Evolutionary conservation across 2,329 filamentous ascomycete species (phyloP), one percentile per base, ranked within the genome.

Genomic region (Pseudogymnoascus sp.): DNA sequence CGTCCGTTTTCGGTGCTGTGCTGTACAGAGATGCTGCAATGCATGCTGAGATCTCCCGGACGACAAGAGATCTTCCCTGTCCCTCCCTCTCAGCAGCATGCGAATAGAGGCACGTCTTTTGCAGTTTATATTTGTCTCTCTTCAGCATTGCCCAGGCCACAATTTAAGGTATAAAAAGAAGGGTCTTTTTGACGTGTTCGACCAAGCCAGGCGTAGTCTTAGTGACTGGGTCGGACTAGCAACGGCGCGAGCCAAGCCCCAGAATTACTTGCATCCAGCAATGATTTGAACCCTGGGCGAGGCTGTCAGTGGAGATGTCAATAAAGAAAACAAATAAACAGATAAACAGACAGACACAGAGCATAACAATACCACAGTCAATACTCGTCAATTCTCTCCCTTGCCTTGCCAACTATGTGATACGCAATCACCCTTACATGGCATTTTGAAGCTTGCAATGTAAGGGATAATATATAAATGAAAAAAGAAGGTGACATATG

Each of bases 111-210:
- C 50, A 22, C 26, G n/a, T 16, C 7, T 56, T 56, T 22, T 56
- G n/a, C 10, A 7, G 28, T 35, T 33, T 35, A 56, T 56, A 6
- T 10, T 12, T 33, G 41, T 10, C 5, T 22, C 40, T 19, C 46
- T 22, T 35, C 50, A 33, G 28, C 28, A 19, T 19, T n/a, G 8
- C 28, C 46, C 50, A 33, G 28, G 10, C 28, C 31, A 1, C 6
- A n/a, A 56, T n/a, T 41, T 35, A 56, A 56, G 50, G 50, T 56
- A 56, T 56, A 56, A 56, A 56, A 56, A 56, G 28, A 56, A 56
- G 50, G 50, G 50, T 56, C 50, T 22, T 26, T 31, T 53, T 56
- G 50, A 56, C 50, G 28, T 56, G 28, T 56, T 56, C 28, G 28
- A 22, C 28, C n/a, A 56, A 19, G 50, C 50, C 46, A 56, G 33